Evolutionary conservation across 768 basidiomycete species (phyloP), one percentile per base, ranked within the genome.

Genomic region (Tulasnella calospora): DNA sequence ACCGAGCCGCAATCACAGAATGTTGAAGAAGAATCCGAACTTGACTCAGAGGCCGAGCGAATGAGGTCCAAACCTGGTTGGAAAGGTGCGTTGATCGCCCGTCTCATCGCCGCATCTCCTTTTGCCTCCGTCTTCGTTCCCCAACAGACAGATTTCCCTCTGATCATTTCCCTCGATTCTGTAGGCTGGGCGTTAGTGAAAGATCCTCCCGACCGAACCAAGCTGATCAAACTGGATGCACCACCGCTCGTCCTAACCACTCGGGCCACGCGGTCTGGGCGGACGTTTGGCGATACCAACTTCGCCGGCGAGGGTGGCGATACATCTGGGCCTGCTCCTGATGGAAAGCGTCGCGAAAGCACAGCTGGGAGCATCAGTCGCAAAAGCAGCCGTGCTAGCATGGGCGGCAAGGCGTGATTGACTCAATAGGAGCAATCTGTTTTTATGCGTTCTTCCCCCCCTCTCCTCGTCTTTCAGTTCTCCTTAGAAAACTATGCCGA

Each of bases 151-250:
- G 33, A 40, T 46, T 47, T 47, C 1, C 41, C 40, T 41, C n/a
- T 71, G 27, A n/a, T 41, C 38, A 35, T 51, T 72, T 33, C 33
- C 67, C 38, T 46, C 41, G 35, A 55, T 35, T 69, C 35, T 51
- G 23, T 40, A 78, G 77, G 77, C 44, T 78, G 77, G 77, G 77
- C 77, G 17, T n/a, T 78, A n/a, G 44, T 57, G 17, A 73, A 70
- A 15, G 69, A 44, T 78, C 77, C 77, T 47, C 77, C 77, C 23
- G 77, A 78, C 23, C 69, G 70, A 44, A 44, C 67, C 33, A 78
- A 78, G 47, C 41, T 78, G 41, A 78, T 78, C 35, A 44, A 47
- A 44, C 55, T 78, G 40, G 77, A 78, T 72, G 77, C 61, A 17
- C 30, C 77, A n/a, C 77, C 77, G 46, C 27, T 73, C n/a, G 77